A percentile compares a stretch with the other conserved stretches of the same genome.
These are phyloP conservation scores for Yamadazyma phyllophila DNA, from an alignment of 805 yeast species.

Conservation along the genomic window DNA sequence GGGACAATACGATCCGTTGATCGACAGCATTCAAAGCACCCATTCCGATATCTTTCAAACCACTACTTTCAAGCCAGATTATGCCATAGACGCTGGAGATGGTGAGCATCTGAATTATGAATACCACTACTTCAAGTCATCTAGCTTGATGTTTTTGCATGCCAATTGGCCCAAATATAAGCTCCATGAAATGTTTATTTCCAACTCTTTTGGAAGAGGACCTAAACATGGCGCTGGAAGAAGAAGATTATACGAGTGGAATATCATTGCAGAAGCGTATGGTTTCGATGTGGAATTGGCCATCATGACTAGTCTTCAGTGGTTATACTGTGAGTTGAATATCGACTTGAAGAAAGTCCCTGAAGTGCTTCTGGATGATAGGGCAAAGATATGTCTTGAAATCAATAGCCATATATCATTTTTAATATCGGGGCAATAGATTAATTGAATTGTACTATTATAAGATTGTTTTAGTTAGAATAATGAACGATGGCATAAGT, in stretches of 20 bases:
- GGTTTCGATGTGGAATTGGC: conserved; percentile 29
- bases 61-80: conserved; percentile 16
- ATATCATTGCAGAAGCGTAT: conserved; percentile 21
- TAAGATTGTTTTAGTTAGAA: neutral
- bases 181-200: conserved; percentile 24
- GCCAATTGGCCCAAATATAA: conserved; percentile 39
- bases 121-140: conserved; percentile 27
- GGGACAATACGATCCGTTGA: conserved; percentile 39
- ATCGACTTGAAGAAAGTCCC: conserved; percentile 24
- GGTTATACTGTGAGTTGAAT: conserved; percentile 27
- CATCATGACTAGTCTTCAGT: conserved; percentile 25
- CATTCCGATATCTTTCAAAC: conserved; percentile 11
- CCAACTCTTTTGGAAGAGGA: conserved; percentile 27
- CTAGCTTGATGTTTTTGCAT: conserved; percentile 30
- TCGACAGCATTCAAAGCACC: conserved; percentile 20
- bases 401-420: conserved; percentile 24
- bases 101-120: conserved; percentile 23
- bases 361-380: conserved; percentile 17
- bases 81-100: conserved; percentile 23
- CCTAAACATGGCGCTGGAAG: conserved; percentile 20
- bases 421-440: conserved; percentile 12
- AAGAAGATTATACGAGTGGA: conserved; percentile 27
- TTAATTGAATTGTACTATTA: neutral
- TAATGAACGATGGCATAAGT: no score
- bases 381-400: conserved; percentile 23